Evolutionary conservation across 2,329 filamentous ascomycete species (phyloP), one percentile per base, ranked within the genome.

Genomic region (Penicillium sp.): DNA sequence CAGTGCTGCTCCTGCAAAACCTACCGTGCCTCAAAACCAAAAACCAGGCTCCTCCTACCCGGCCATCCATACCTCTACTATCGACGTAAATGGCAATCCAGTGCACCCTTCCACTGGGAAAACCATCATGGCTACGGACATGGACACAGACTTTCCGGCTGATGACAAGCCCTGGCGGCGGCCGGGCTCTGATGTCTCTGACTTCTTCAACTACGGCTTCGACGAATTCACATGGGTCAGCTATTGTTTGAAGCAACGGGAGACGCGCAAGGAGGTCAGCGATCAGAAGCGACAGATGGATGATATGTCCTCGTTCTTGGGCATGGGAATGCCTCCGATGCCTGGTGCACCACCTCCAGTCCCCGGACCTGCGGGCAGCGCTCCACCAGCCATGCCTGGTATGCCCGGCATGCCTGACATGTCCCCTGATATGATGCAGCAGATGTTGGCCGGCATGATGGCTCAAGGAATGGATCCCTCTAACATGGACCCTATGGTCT

Each of bases 181-280:
- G 63, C 95, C 95, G 0, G 95, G 95, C 47, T 93, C 93, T 11
- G 95, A 99, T 69, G 86, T 96, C 53, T 95, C 90, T 58, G 95
- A 99, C 73, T 98, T 96, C 78, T 98, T 98, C 84, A 98, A 98
- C 80, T 98, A 98, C 76, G 93, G 93, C 57, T 98, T 98, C 71
- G 93, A 98, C 77, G 93, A 98, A 75, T 98, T 97, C 75, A 96
- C 93, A 1, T 99, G 95, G 95, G 90, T 93, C 6, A 85, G 93
- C 53, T 99, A 99, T 73, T 92, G 93, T 31, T 82, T 91, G 58
- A 96, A 96, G 70, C 95, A 98, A 73, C 87, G 95, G 63, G 82
- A 81, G 24, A 82, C 97, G 68, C 85, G 90, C 19, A 86, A 86
- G 63, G 90, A 93, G 65, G 91, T 91, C 64, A 85, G 85, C 56